Base-by-base conservation (phyloP, 2,329 filamentous ascomycete genomes). In the Clonostachys chloroleuca region DNA sequence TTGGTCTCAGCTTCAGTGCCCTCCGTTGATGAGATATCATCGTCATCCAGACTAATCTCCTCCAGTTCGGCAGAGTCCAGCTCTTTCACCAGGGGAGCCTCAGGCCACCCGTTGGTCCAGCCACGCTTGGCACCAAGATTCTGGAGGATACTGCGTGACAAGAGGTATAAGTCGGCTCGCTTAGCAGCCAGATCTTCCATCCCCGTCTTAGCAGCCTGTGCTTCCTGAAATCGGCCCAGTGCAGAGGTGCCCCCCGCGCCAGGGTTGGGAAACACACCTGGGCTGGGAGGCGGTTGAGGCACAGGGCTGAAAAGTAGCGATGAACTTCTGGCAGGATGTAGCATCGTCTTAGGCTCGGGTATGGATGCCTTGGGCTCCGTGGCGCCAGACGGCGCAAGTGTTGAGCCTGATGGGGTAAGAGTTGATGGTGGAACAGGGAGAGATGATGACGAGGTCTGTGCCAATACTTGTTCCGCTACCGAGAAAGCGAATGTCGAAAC, bases 181-280 rank as follows among this genome's bases (percentile, higher is more conserved):
- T 84, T 83, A 41, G 89, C 88, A 35, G 92, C 89, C 20, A 97
- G 73, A 47, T 95, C 87, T 59, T 95, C 87, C 1, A 92, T 71
- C 0, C 92, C 91, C 7, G 70, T 58, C 51, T 83, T 84, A 14
- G 78, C 65, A 47, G 83, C 80, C 0, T 74, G 73, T 2, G 72
- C 66, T 5, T 69, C 67, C 20, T 62, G 16, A 13, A 55, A 60
- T 44, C 81, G 67, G 3, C 59, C 58, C 5, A 72, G 68, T 4
- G 70, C 54, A 2, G 61, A 51, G 40, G 63, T 69, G 1, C 66
- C 53, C 43, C 65, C 65, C 48, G 70, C 64, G 3, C 68, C 69
- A 0, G 73, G 67, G 0, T 74, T 70, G 0, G 81, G 74, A 48
- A 83, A 84, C 3, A 75, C 56, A 3, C 73, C 70, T 0, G 81